Conservation (phyloP, 169 alveolate species). For the Cryptosporidium sp. region DNA sequence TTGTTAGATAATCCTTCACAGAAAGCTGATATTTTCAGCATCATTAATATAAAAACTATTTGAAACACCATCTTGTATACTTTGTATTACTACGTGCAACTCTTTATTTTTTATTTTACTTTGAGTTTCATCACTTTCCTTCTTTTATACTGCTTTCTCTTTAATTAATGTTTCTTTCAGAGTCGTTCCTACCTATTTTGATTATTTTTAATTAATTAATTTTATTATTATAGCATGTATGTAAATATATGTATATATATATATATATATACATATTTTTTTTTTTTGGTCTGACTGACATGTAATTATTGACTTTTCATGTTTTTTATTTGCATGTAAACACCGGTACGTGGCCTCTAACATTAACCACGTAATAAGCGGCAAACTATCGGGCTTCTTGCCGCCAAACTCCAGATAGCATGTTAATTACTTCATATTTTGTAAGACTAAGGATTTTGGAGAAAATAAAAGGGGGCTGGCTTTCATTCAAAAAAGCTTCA, state of each 20-base stretch:
- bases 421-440: conserved; percentile 32
- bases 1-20: conserved; percentile 64
- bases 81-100: neutral
- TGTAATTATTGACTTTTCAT: conserved; percentile 57
- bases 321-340: conserved; percentile 54
- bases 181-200: neutral
- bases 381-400: neutral
- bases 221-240: neutral
- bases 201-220: neutral
- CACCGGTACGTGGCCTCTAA: conserved; percentile 63
- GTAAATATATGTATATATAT: neutral
- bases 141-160: neutral
- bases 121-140: neutral
- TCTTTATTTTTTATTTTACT: neutral
- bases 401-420: conserved; percentile 49
- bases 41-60: conserved; percentile 8
- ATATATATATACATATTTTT: neutral
- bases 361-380: conserved; percentile 62
- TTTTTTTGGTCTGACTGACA: conserved; percentile 1
- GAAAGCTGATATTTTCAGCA: neutral
- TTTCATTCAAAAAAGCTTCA: neutral
- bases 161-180: neutral
- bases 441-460: neutral
- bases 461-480: neutral
- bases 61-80: neutral